A percentile compares a stretch with the other conserved stretches of the same genome.
Evolutionary conservation across 768 basidiomycete genomes (phyloP).

Genomic region (Tephrocybe sp.): DNA sequence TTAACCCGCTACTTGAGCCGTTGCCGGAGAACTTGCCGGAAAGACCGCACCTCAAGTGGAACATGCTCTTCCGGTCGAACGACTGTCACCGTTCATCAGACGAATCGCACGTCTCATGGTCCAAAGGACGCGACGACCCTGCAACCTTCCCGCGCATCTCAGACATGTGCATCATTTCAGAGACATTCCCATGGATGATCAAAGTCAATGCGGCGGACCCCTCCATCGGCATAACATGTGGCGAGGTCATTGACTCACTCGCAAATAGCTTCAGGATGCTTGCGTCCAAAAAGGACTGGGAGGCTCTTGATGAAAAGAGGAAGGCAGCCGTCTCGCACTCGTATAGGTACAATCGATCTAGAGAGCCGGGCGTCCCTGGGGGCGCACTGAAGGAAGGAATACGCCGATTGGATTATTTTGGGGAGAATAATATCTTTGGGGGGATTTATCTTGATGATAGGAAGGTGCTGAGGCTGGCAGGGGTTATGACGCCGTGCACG

Average conservation of each 20-base stretch:
- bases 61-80: slow-evolving; percentile 67
- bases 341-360: slow-evolving; percentile 68
- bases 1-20: slow-evolving; percentile 67
- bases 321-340: slow-evolving; percentile 47
- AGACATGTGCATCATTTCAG: slow-evolving; percentile 52
- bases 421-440: slow-evolving; percentile 58
- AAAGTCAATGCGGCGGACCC: slow-evolving; percentile 42
- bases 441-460: slow-evolving; percentile 53
- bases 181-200: slow-evolving; percentile 56
- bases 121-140: slow-evolving; percentile 59
- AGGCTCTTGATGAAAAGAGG: slow-evolving; percentile 31
- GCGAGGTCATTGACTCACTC: slow-evolving; percentile 61
- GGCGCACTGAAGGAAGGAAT: slow-evolving; percentile 64
- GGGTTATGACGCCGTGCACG: slow-evolving; percentile 54
- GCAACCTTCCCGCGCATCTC: slow-evolving; percentile 65
- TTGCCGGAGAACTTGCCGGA: slow-evolving; percentile 37
- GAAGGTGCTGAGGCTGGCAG: slow-evolving; percentile 42
- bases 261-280: slow-evolving; percentile 49
- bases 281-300: slow-evolving; percentile 53
- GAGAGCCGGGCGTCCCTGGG: slow-evolving; percentile 64
- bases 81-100: slow-evolving; percentile 67
- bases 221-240: slow-evolving; percentile 63
- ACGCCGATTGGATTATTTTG: slow-evolving; percentile 67
- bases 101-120: slow-evolving; percentile 60
- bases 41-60: slow-evolving; percentile 63